These are phyloP conservation scores for Trametes villosa DNA, from an alignment of 768 basidiomycete genomes.

Conservation along the genomic window DNA sequence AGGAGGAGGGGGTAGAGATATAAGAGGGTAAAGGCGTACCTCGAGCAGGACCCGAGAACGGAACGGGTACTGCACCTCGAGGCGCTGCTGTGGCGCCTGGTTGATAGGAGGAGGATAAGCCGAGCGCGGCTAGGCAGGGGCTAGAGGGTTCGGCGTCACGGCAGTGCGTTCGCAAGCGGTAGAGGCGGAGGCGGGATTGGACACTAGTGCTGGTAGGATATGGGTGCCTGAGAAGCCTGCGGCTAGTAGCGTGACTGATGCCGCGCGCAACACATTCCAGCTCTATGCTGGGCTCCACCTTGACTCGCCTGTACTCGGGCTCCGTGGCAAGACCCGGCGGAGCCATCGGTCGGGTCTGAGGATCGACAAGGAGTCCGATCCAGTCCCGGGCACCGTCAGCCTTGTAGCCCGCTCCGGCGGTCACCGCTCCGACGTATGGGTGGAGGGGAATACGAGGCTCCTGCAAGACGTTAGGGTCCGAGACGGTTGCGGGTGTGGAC, in stretches of 20 bases:
- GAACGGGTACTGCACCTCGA: slow-evolving; percentile 63
- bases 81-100: slow-evolving; percentile 68
- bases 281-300: slow-evolving; percentile 50
- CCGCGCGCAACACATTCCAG: background rate
- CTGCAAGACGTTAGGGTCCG: slow-evolving; percentile 38
- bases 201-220: slow-evolving; percentile 35
- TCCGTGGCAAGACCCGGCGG: slow-evolving; percentile 18
- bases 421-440: slow-evolving; percentile 70
- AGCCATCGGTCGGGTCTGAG: slow-evolving; percentile 15
- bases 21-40: slow-evolving; percentile 51
- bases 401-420: slow-evolving; percentile 55
- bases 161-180: slow-evolving; percentile 36
- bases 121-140: slow-evolving; percentile 62
- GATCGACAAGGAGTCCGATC: slow-evolving; percentile 59
- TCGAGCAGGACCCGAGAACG: slow-evolving; percentile 69
- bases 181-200: slow-evolving; percentile 44
- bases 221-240: background rate
- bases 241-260: background rate
- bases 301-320: slow-evolving; percentile 29
- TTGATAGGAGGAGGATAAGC: slow-evolving; percentile 78
- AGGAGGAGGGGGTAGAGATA: too few species aligned
- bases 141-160: slow-evolving; percentile 56
- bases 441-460: slow-evolving; percentile 60
- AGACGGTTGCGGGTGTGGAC: slow-evolving; percentile 34
- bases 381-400: slow-evolving; percentile 58